phyloP scores from a whole-genome alignment of 768 basidiomycete genomes.

The Lactifluus rugatus region DNA sequence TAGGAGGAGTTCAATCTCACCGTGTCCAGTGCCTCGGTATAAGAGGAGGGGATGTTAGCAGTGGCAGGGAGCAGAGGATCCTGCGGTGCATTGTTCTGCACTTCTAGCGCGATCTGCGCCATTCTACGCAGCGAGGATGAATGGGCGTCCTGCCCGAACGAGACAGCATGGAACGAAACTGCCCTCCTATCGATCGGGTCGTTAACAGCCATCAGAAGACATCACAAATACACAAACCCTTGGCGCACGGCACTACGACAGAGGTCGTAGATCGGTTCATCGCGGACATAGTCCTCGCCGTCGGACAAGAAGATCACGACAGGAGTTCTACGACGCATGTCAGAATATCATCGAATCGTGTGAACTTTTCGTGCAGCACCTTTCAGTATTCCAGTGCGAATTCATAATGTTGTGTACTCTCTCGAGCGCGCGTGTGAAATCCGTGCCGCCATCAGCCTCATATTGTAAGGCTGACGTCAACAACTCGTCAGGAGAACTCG shows the following conservation, averaged over 20 bases:
- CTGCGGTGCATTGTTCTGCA: conserved; percentile 36
- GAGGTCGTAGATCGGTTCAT: conserved; percentile 33
- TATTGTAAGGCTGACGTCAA: conserved; percentile 31
- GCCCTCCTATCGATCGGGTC: conserved; percentile 34
- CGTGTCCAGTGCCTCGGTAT: conserved; percentile 32
- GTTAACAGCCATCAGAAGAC: not conserved
- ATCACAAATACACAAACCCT: conserved; percentile 28
- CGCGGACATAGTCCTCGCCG: conserved; percentile 37
- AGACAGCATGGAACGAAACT: conserved; percentile 48
- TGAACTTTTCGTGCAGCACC: conserved; percentile 24
- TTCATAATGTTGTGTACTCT: conserved; percentile 33
- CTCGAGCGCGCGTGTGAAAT: conserved; percentile 35
- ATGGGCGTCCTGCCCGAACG: conserved; percentile 37
- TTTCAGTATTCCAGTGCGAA: conserved; percentile 40
- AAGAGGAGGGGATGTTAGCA: conserved; percentile 26
- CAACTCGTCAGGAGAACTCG: conserved; percentile 36
- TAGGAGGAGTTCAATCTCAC: not conserved
- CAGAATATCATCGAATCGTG: not conserved
- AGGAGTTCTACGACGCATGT: conserved; percentile 30
- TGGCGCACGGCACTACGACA: conserved; percentile 35
- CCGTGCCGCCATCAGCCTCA: conserved; percentile 31
- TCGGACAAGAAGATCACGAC: conserved; percentile 51
- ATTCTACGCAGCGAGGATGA: conserved; percentile 34
- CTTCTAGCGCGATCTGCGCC: conserved; percentile 41
- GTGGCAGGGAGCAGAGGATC: conserved; percentile 26